These are phyloP conservation scores for Mycena sanguinolenta DNA, from an alignment of 768 basidiomycete species.

Conservation along the genomic window DNA sequence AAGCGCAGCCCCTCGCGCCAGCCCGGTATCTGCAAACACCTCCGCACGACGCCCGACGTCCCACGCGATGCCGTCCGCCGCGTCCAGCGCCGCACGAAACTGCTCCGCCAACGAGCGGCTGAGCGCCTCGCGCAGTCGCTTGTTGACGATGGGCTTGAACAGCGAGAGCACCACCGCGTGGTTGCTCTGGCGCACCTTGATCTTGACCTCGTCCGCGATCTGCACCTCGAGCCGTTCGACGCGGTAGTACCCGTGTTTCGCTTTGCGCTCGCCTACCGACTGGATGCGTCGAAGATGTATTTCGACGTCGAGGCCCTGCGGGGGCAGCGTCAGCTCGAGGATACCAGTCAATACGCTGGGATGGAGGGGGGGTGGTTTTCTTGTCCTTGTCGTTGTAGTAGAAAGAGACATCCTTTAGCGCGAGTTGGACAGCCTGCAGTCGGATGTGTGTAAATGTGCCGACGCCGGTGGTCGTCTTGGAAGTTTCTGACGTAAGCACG, in stretches of 20 bases:
- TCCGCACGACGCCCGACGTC: constrained; percentile 69
- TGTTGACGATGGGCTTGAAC: constrained; percentile 72
- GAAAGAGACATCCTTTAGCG: constrained; percentile 77
- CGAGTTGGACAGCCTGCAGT: constrained; percentile 73
- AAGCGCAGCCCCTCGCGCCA: constrained; percentile 60
- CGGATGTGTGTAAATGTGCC: constrained; percentile 76
- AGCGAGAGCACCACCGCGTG: constrained; percentile 71
- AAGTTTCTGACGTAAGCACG: constrained; percentile 33
- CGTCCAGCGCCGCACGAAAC: constrained; percentile 63
- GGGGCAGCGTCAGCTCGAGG: constrained; percentile 70
- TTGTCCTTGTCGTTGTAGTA: constrained; percentile 62
- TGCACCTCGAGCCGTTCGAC: constrained; percentile 67
- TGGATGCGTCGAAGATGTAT: constrained; percentile 74
- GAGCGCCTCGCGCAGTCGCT: constrained; percentile 68
- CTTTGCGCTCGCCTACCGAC: constrained; percentile 59
- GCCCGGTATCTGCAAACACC: constrained; percentile 76
- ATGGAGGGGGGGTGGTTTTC: constrained; percentile 53
- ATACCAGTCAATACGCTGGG: constrained; percentile 73
- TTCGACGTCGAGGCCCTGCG: constrained; percentile 77
- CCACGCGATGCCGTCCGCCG: constrained; percentile 67
- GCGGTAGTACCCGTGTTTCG: constrained; percentile 63
- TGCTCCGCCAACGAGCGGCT: constrained; percentile 70
- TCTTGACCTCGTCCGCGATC: constrained; percentile 68
- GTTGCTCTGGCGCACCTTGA: constrained; percentile 71
- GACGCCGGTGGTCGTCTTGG: constrained; percentile 64